These are phyloP conservation scores for Claviceps citrina DNA, from an alignment of 2,329 filamentous ascomycete species.

Conservation along the genomic window DNA sequence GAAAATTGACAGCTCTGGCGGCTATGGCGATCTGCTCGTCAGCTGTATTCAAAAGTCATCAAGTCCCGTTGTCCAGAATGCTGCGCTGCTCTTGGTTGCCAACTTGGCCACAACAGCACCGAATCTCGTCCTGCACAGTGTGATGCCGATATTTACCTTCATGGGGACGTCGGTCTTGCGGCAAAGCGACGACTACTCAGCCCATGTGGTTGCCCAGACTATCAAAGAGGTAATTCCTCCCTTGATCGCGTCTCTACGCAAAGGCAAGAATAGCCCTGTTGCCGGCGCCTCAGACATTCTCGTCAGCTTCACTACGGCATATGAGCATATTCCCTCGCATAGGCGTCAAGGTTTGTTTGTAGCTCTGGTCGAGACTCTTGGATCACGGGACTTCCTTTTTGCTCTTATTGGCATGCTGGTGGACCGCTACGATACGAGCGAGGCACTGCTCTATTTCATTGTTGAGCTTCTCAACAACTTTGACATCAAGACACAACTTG, in stretches of 20 bases:
- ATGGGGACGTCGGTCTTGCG: constrained; percentile 85
- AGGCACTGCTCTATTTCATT: constrained; percentile 59
- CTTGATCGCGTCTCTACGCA: constrained; percentile 69
- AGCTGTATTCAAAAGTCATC: constrained; percentile 86
- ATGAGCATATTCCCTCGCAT: constrained; percentile 86
- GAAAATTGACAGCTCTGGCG: constrained; percentile 60
- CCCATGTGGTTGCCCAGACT: constrained; percentile 87
- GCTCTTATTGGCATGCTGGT: constrained; percentile 77
- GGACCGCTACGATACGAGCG: constrained; percentile 72
- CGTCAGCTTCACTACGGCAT: constrained; percentile 91
- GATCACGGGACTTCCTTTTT: constrained; percentile 73
- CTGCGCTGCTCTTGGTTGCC: constrained; percentile 74
- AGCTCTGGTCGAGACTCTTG: constrained; percentile 71
- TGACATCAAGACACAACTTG: constrained; percentile 57
- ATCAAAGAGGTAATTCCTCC: constrained; percentile 90
- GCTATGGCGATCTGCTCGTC: constrained; percentile 80
- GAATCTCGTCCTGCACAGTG: constrained; percentile 82
- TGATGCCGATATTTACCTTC: constrained; percentile 98
- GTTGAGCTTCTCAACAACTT: constrained; percentile 60
- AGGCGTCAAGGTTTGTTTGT: constrained; percentile 70
- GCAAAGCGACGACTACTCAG: constrained; percentile 92
- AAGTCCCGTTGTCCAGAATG: constrained; percentile 86
- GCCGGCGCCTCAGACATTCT: constrained; percentile 76
- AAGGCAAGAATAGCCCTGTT: constrained; percentile 62
- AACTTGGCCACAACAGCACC: constrained; percentile 76